phyloP scores from a whole-genome alignment of 2,329 filamentous ascomycete genomes.

The Diaporthe citri region DNA sequence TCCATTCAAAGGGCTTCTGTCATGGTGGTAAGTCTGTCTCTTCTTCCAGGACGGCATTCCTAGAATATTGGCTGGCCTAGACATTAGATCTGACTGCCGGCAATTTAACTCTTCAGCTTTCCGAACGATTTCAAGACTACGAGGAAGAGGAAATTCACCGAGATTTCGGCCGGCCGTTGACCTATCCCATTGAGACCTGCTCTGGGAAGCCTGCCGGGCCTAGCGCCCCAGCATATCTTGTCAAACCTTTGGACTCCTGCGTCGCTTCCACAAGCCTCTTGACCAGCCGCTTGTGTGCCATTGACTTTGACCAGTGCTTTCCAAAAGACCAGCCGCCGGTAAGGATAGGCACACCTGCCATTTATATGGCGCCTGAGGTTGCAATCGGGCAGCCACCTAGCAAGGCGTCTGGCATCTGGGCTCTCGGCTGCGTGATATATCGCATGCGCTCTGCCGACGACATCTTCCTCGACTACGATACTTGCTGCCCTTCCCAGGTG shows the following conservation, averaged over 20 bases:
- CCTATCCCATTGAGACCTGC: slow-evolving; percentile 22
- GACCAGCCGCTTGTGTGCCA: slow-evolving; percentile 41
- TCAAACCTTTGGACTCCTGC: slow-evolving; percentile 41
- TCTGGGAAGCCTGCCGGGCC: slow-evolving; percentile 39
- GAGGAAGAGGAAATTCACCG: slow-evolving; percentile 33
- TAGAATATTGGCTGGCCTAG: not conserved
- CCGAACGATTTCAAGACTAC: slow-evolving; percentile 36
- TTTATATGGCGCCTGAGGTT: slow-evolving; percentile 44
- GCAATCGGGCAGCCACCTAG: slow-evolving; percentile 39
- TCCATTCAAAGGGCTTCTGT: slow-evolving; percentile 43
- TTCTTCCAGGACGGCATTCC: not conserved
- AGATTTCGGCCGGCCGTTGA: slow-evolving; percentile 36
- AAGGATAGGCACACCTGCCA: slow-evolving; percentile 36
- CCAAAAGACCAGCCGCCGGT: slow-evolving; percentile 16
- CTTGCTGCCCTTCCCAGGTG: slow-evolving; percentile 37
- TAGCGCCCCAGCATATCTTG: slow-evolving; percentile 42
- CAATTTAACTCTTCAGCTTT: slow-evolving; percentile 42
- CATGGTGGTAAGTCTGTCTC: slow-evolving; percentile 42
- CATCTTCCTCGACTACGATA: slow-evolving; percentile 40
- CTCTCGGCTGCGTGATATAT: slow-evolving; percentile 41
- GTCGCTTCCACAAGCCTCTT: slow-evolving; percentile 37
- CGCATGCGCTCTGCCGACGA: slow-evolving; percentile 41
- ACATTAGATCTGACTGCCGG: slow-evolving; percentile 41
- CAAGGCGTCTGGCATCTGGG: slow-evolving; percentile 43
- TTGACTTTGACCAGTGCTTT: slow-evolving; percentile 45